Evolutionary conservation across 2,329 filamentous ascomycete species (phyloP).

Genomic region (Fusarium xylarioides): DNA sequence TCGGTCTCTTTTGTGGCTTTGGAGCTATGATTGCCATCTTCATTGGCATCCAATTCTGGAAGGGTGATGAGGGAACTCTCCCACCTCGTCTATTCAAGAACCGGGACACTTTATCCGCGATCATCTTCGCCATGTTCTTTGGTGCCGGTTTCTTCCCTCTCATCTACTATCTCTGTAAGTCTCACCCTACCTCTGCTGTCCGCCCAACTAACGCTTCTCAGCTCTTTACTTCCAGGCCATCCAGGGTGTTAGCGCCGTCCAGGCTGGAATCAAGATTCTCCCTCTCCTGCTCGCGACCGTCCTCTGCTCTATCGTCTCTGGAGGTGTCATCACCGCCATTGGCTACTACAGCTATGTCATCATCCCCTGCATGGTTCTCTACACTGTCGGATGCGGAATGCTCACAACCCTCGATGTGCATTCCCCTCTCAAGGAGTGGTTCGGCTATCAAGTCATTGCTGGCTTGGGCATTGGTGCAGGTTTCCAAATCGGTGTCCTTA

Average conservation of each 20-base stretch:
- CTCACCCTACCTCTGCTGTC: neutral
- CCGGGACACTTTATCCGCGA: constrained; percentile 52
- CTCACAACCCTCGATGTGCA: constrained; percentile 61
- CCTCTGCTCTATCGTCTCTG: constrained; percentile 56
- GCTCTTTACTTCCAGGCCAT: constrained; percentile 65
- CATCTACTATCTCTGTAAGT: constrained; percentile 62
- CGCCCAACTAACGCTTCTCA: constrained; percentile 34
- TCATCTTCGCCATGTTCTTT: constrained; percentile 59
- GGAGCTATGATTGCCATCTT: constrained; percentile 58
- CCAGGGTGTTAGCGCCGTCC: constrained; percentile 60
- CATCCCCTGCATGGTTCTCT: constrained; percentile 53
- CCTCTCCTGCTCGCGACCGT: constrained; percentile 62
- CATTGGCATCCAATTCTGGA: constrained; percentile 55
- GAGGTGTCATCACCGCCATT: constrained; percentile 52
- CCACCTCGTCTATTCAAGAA: constrained; percentile 57
- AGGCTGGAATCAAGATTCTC: constrained; percentile 64
- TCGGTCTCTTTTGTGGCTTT: constrained; percentile 62
- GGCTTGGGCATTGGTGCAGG: constrained; percentile 63
- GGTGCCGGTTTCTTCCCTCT: constrained; percentile 62
- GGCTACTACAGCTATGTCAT: constrained; percentile 55
- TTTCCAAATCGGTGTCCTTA: constrained; percentile 59
- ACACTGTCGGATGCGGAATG: constrained; percentile 60
- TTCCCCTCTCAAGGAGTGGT: constrained; percentile 61
- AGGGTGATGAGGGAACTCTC: constrained; percentile 55
- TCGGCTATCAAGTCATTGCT: constrained; percentile 65